These are phyloP conservation scores for Talaromyces sp. DNA, from an alignment of 2,329 filamentous ascomycete genomes.

Conservation along the genomic window DNA sequence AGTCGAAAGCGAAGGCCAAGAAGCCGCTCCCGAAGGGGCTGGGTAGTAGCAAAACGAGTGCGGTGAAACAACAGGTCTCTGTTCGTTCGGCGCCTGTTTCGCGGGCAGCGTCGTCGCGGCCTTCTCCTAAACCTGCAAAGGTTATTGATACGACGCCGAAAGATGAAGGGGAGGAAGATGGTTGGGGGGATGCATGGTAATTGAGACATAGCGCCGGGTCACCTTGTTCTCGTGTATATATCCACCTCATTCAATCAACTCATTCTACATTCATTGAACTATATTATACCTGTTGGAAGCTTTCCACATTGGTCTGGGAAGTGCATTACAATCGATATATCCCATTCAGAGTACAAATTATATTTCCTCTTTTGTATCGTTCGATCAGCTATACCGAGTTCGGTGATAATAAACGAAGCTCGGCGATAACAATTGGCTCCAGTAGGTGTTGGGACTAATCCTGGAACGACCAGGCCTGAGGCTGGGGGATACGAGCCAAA, in stretches of 20 bases:
- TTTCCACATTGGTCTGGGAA: too few species aligned
- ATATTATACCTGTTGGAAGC: too few species aligned
- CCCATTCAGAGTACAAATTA: too few species aligned
- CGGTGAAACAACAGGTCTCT: constrained; percentile 28
- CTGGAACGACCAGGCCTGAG: background rate
- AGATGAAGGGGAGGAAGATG: constrained; percentile 40
- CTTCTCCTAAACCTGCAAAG: constrained; percentile 51
- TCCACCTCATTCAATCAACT: too few species aligned
- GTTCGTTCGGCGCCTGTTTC: constrained; percentile 30
- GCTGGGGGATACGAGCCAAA: background rate
- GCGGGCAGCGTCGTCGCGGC: constrained; percentile 36
- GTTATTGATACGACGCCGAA: constrained; percentile 64
- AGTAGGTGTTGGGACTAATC: background rate
- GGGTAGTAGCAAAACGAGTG: constrained; percentile 49
- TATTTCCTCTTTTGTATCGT: too few species aligned
- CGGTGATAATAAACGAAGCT: too few species aligned
- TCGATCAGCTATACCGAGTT: too few species aligned
- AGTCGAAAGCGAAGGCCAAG: constrained; percentile 66
- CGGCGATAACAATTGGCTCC: too few species aligned
- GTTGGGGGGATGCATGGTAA: constrained; percentile 45
- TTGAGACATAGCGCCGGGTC: background rate
- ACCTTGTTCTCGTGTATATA: background rate
- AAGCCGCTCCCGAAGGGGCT: constrained; percentile 75
- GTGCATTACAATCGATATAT: too few species aligned
- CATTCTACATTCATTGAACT: too few species aligned